These are phyloP conservation scores for Lathyrus oleraceus DNA, from an alignment of 306 rosid genomes.

Conservation along the genomic window DNA sequence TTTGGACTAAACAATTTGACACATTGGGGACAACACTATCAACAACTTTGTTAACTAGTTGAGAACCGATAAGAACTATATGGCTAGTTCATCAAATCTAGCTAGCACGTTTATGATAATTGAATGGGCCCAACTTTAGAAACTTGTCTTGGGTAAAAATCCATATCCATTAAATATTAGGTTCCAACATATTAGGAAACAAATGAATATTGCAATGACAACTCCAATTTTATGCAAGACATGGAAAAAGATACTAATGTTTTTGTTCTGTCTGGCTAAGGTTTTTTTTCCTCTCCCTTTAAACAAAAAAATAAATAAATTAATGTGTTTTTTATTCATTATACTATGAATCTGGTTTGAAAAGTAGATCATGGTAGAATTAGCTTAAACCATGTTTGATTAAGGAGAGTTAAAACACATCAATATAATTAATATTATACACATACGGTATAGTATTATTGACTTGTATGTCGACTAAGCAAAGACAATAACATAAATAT, in stretches of 20 bases:
- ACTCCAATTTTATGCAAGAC: conserved; percentile 42
- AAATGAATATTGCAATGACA: conserved; percentile 44
- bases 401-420: conserved; percentile 34
- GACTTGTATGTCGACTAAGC: conserved; percentile 7
- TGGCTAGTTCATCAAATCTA: conserved; percentile 29
- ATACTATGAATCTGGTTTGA: conserved; percentile 23
- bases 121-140: conserved; percentile 33
- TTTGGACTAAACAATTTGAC: conserved; percentile 25
- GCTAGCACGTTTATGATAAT: conserved; percentile 29
- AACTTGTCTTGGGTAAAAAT: conserved; percentile 32
- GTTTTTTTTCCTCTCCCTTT: conserved; percentile 20
- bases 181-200: conserved; percentile 48
- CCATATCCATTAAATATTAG: conserved; percentile 32
- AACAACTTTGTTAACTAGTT: conserved; percentile 20
- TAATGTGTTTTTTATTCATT: conserved; percentile 20
- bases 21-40: conserved; percentile 19
- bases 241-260: conserved; percentile 33
- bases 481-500: conserved; percentile 25
- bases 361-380: conserved; percentile 17
- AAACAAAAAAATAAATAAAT: not conserved
- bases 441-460: conserved; percentile 29
- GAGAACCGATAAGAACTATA: conserved; percentile 33
- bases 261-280: conserved; percentile 39
- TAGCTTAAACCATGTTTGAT: conserved; percentile 17
- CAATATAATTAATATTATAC: conserved; percentile 31